These are phyloP conservation scores for Myxozyma kluyveri DNA, from an alignment of 805 yeast genomes.

Conservation along the genomic window DNA sequence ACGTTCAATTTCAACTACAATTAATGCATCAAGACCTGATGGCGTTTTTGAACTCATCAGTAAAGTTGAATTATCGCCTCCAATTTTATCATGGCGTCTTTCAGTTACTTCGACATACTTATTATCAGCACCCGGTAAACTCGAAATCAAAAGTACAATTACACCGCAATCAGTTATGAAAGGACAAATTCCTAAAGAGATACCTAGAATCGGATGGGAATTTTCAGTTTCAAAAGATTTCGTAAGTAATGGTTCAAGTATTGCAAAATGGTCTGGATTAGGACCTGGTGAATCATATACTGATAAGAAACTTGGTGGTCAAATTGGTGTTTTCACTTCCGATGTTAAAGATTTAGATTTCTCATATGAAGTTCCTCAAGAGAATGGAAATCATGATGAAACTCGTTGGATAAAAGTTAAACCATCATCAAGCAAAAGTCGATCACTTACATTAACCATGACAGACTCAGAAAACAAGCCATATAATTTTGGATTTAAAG, in stretches of 20 bases:
- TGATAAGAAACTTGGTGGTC: constrained; percentile 38
- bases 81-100: constrained; percentile 37
- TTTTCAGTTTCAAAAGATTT: constrained; percentile 32
- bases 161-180: constrained; percentile 19
- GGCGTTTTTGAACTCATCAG: background rate
- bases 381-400: constrained; percentile 40
- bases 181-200: constrained; percentile 31
- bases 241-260: constrained; percentile 3
- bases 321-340: constrained; percentile 33
- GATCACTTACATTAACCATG: constrained; percentile 9
- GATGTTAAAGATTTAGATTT: constrained; percentile 31
- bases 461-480: constrained; percentile 13
- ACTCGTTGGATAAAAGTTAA: constrained; percentile 36
- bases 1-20: constrained; percentile 1
- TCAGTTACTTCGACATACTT: constrained; percentile 16
- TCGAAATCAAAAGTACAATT: constrained; percentile 4
- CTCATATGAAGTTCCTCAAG: constrained; percentile 41
- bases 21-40: background rate
- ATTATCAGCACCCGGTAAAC: constrained; percentile 3
- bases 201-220: constrained; percentile 42
- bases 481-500: constrained; percentile 23
- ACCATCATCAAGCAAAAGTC: constrained; percentile 3
- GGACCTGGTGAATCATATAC: constrained; percentile 42
- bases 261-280: constrained; percentile 39
- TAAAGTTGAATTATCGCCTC: constrained; percentile 30